Percentiles rank a stretch among this genome's conserved stretches.
These are phyloP conservation scores for Pulveroboletus sp. DNA, from an alignment of 768 basidiomycete genomes.

Conservation along the genomic window DNA sequence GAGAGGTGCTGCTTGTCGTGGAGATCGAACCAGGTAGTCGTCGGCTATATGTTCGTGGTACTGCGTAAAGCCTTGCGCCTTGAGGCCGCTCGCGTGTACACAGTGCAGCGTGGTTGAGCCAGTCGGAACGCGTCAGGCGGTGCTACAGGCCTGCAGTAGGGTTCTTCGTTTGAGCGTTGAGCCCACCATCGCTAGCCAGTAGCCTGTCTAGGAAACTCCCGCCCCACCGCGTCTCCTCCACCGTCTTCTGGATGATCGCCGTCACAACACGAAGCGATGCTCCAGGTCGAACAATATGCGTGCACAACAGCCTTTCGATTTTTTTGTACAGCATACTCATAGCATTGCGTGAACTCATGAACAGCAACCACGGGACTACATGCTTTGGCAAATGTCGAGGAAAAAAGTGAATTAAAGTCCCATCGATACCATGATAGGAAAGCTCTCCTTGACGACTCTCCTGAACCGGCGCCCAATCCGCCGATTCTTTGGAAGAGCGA, in stretches of 20 bases:
- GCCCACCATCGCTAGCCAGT: neutral
- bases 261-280: neutral
- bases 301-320: neutral
- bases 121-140: constrained; percentile 9
- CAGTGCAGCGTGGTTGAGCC: constrained; percentile 10
- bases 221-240: neutral
- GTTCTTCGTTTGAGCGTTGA: too few relatives aligned
- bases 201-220: neutral
- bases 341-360: too few relatives aligned
- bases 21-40: constrained; percentile 11
- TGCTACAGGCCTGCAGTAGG: constrained; percentile 4
- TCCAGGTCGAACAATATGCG: neutral
- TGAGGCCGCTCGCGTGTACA: constrained; percentile 25
- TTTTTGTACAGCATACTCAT: neutral
- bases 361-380: neutral
- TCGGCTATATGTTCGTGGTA: constrained; percentile 12
- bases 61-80: constrained; percentile 17
- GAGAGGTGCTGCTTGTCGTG: neutral
- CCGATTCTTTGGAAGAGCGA: constrained; percentile 43
- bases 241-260: neutral
- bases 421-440: constrained; percentile 16
- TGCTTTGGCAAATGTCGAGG: neutral
- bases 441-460: constrained; percentile 36
- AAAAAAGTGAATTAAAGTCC: constrained; percentile 13
- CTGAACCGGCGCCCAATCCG: constrained; percentile 43